phyloP scores from a whole-genome alignment of 805 yeast genomes.

The Kodamaea neixiangensis region DNA sequence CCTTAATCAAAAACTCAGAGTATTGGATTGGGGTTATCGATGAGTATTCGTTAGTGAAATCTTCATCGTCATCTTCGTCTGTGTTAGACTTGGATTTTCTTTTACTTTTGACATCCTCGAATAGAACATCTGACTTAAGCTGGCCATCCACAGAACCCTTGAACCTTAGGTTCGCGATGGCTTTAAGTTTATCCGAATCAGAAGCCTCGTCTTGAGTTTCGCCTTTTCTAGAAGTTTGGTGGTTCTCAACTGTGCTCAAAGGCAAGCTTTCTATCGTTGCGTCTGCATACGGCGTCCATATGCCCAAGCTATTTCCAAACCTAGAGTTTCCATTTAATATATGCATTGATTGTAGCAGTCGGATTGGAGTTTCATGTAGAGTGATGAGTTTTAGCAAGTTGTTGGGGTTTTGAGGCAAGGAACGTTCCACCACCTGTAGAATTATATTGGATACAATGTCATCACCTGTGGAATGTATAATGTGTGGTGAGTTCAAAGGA shows the following conservation, averaged over 20 bases:
- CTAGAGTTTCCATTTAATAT: constrained; percentile 63
- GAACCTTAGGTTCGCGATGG: constrained; percentile 57
- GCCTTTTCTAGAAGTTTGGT: constrained; percentile 31
- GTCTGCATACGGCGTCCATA: constrained; percentile 75
- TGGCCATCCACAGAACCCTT: constrained; percentile 53
- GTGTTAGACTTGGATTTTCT: constrained; percentile 13
- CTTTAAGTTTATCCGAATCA: constrained; percentile 26
- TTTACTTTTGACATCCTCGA: constrained; percentile 35
- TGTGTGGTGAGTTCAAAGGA: constrained; percentile 65
- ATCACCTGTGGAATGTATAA: constrained; percentile 55
- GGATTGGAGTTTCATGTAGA: constrained; percentile 36
- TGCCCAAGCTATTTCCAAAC: constrained; percentile 61
- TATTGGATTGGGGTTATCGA: constrained; percentile 62
- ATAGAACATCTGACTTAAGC: constrained; percentile 36
- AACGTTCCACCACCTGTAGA: constrained; percentile 58
- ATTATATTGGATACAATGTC: constrained; percentile 52
- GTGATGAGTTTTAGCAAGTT: constrained; percentile 40
- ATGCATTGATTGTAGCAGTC: constrained; percentile 56
- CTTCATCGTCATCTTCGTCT: constrained; percentile 21
- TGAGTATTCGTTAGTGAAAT: constrained; percentile 38
- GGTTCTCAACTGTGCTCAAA: constrained; percentile 46
- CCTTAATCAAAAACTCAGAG: constrained; percentile 46
- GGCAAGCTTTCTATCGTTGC: constrained; percentile 67
- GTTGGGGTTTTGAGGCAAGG: constrained; percentile 48
- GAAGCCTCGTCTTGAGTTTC: constrained; percentile 11